Evolutionary conservation across 805 yeast species (phyloP).

Genomic region (Scheffersomyces ergatensis): DNA sequence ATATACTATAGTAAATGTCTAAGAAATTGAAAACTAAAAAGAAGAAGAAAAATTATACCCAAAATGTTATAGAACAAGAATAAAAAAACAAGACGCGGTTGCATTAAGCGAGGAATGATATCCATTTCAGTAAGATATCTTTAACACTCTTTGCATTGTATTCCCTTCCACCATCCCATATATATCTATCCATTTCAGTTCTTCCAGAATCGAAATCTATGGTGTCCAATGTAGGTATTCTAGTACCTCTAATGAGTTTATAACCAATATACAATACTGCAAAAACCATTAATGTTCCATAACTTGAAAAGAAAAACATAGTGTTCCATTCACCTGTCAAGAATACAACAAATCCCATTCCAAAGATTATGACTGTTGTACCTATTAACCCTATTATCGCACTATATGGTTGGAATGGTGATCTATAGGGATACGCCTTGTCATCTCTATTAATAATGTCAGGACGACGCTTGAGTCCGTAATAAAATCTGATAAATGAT

Average conservation of each 20-base stretch:
- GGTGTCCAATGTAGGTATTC: conserved; percentile 66
- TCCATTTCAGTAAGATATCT: conserved; percentile 29
- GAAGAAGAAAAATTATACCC: not conserved
- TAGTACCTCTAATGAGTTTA: conserved; percentile 59
- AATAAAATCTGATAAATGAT: conserved; percentile 61
- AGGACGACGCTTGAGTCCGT: conserved; percentile 57
- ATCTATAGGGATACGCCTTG: conserved; percentile 62
- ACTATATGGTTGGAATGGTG: conserved; percentile 68
- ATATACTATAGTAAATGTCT: not conserved
- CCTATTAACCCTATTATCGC: conserved; percentile 64
- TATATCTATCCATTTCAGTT: conserved; percentile 74
- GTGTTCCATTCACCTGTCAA: conserved; percentile 57
- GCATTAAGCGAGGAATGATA: conserved; percentile 31
- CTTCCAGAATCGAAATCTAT: conserved; percentile 82
- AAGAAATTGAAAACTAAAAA: too few species aligned
- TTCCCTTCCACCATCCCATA: conserved; percentile 73
- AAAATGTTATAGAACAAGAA: too few species aligned
- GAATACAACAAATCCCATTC: conserved; percentile 65
- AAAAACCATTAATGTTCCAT: conserved; percentile 59
- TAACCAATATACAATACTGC: conserved; percentile 50
- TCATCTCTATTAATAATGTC: conserved; percentile 66
- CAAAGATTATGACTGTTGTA: conserved; percentile 46
- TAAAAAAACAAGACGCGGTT: not conserved
- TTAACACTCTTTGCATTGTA: conserved; percentile 31
- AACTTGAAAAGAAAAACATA: conserved; percentile 61